Conservation (phyloP, 345 rosid species). For the Linum lewisii region DNA sequence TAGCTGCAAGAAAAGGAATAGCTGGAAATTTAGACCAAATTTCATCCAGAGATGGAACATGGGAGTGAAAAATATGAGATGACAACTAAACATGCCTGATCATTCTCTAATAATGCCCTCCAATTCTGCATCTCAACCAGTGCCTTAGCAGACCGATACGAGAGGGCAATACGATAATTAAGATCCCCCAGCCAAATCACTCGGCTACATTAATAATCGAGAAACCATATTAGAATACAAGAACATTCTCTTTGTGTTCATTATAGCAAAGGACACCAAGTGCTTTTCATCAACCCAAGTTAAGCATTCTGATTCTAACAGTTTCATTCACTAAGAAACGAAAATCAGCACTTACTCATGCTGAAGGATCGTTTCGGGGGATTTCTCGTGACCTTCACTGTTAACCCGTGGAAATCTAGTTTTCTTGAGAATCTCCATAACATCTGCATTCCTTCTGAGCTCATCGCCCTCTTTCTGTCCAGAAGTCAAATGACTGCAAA, state of each 20-base stretch:
- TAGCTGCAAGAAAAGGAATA: constrained; percentile 38
- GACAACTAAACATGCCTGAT: constrained; percentile 52
- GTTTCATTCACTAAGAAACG: too few species aligned
- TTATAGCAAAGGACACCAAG: not conserved
- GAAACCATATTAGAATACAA: constrained; percentile 5
- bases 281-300: too few species aligned
- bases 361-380: constrained; percentile 87
- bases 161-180: constrained; percentile 91
- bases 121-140: constrained; percentile 98
- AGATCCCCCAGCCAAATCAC: constrained; percentile 97
- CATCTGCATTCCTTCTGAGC: constrained; percentile 83
- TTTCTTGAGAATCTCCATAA: constrained; percentile 90
- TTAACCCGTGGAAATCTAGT: constrained; percentile 84
- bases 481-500: constrained; percentile 88
- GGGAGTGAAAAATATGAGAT: not conserved
- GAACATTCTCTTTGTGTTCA: not conserved
- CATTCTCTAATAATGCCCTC: constrained; percentile 91
- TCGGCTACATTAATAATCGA: constrained; percentile 43
- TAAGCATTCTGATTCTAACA: too few species aligned
- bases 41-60: not conserved
- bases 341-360: constrained; percentile 82
- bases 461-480: constrained; percentile 98
- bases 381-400: constrained; percentile 47
- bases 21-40: constrained; percentile 15
- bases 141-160: constrained; percentile 95